phyloP scores from a whole-genome alignment of 106 monocot genomes.

The Platanthera guangdongensis region DNA sequence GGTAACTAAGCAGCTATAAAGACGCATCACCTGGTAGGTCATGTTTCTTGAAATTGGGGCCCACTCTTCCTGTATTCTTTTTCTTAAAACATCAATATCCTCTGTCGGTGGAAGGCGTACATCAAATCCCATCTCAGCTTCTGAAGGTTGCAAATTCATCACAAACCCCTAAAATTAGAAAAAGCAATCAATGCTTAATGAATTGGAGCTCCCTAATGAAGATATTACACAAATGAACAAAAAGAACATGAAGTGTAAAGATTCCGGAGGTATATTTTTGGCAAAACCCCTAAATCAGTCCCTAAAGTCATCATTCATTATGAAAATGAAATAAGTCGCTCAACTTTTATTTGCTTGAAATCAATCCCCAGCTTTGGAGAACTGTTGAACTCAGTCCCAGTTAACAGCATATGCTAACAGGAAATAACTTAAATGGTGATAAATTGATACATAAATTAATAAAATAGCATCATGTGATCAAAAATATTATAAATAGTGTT shows the following conservation, averaged over 20 bases:
- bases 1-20: background rate
- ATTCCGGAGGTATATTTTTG: background rate
- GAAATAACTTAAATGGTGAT: too few relatives aligned
- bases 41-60: conserved; percentile 64
- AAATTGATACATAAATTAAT: too few relatives aligned
- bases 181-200: background rate
- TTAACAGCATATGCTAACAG: too few relatives aligned
- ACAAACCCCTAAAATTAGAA: conserved; percentile 67
- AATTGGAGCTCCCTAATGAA: background rate
- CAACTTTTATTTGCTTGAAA: too few relatives aligned
- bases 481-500: too few relatives aligned
- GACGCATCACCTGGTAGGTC: conserved; percentile 47
- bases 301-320: too few relatives aligned
- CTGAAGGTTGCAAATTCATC: conserved; percentile 96
- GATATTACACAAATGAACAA: background rate
- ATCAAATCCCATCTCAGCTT: conserved; percentile 82
- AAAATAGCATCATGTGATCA: too few relatives aligned
- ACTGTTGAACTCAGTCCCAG: too few relatives aligned
- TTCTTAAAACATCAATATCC: conserved; percentile 38
- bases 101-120: conserved; percentile 70
- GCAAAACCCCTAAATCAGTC: background rate
- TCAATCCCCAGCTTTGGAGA: too few relatives aligned
- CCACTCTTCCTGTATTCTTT: conserved; percentile 73
- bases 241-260: background rate
- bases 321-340: too few relatives aligned